phyloP scores from a whole-genome alignment of 2,329 filamentous ascomycete species.

The Beauveria varroae region DNA sequence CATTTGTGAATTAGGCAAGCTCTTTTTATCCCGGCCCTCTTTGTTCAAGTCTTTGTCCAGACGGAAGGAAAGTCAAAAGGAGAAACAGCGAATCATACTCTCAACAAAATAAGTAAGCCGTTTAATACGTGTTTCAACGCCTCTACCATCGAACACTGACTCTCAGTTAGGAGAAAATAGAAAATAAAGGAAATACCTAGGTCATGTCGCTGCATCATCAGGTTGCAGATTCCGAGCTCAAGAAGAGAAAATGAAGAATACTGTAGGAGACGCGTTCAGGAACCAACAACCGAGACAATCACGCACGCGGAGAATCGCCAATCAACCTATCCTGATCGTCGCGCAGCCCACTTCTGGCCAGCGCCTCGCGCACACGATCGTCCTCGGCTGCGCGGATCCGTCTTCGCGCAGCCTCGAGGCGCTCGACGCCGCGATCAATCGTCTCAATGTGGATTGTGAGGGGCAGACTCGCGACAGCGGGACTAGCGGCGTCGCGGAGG shows the following conservation, averaged over 20 bases:
- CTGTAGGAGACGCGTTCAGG: background rate
- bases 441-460: slow-evolving; percentile 68
- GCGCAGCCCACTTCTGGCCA: slow-evolving; percentile 37
- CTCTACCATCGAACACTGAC: background rate
- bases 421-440: slow-evolving; percentile 64
- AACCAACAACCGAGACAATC: background rate
- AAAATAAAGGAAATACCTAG: background rate
- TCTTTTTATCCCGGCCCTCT: background rate
- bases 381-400: slow-evolving; percentile 52
- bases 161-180: background rate
- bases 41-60: background rate
- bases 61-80: background rate
- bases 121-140: background rate
- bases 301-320: slow-evolving; percentile 22
- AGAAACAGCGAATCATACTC: background rate
- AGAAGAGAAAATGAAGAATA: background rate
- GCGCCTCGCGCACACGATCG: slow-evolving; percentile 45
- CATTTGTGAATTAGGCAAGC: no score
- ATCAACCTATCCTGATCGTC: slow-evolving; percentile 33
- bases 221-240: background rate
- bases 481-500: slow-evolving; percentile 35
- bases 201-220: background rate
- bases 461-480: slow-evolving; percentile 38
- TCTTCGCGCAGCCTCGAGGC: slow-evolving; percentile 57
- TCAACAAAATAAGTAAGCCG: background rate